Evolutionary conservation across 192 early-diverging fungal genomes (phyloP), one percentile per base, ranked within the genome.

Genomic region (Coemansia sp.): DNA sequence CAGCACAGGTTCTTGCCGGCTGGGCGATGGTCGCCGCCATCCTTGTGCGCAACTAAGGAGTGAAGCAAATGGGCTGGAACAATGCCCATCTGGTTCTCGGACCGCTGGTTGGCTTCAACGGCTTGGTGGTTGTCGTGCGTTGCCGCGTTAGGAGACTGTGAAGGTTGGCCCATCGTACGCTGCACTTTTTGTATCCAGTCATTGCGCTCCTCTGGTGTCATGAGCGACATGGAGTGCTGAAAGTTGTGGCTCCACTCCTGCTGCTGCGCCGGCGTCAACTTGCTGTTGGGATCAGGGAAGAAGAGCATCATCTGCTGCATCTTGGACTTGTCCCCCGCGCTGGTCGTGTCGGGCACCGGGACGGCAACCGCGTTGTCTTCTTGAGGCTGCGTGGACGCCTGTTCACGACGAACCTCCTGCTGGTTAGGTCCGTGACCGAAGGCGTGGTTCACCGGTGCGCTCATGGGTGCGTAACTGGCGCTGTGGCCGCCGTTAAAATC

Each of bases 1-100:
- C 74, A 76, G 34, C 74, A 76, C 19, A 76, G 61, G 36, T 70
- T 76, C 42, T 70, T 76, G 51, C 74, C 70, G 0, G 48, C 68
- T 8, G 68, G 68, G 13, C 68, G 46, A 20, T 48, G 34, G 10
- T 19, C 65, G 2, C 27, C 7, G 24, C 63, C n/a, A 32, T 19
- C 19, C 46, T 48, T 48, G 46, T 48, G 46, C 19, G 19, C 46
- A n/a, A 20, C 46, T 20, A 48, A 6, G n/a, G 46, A 48, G 20
- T 20, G 17, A 2, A 48, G 19, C 5, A 48, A 56, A 15, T 27
- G 29, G 31, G 27, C 53, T 12, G 53, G 53, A 12, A 27, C 27
- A 2, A 31, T 4, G 27, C 53, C 29, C 27, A 31, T 15, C 53
- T 31, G 11, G 17, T 15, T 32, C 27, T 56, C 53, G 53, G 29